A percentile compares a stretch with the other conserved stretches of the same genome.
These are phyloP conservation scores for Pezizomycotina sp. DNA, from an alignment of 2,329 filamentous ascomycete genomes.

Conservation along the genomic window DNA sequence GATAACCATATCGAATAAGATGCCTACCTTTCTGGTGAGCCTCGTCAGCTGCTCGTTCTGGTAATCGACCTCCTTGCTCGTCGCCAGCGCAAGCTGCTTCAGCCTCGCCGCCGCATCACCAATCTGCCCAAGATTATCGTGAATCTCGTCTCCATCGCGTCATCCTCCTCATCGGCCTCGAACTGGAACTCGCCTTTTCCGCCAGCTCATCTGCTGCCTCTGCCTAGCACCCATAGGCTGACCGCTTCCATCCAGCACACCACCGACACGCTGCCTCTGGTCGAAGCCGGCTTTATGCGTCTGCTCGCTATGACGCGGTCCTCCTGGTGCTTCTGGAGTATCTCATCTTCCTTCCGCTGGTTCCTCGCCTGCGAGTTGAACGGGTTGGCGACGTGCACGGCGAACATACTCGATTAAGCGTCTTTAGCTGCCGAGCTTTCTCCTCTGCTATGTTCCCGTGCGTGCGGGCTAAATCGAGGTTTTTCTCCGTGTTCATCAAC, in stretches of 20 bases:
- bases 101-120: constrained; percentile 48
- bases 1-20: constrained; percentile 2
- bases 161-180: constrained; percentile 55
- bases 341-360: constrained; percentile 47
- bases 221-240: constrained; percentile 1
- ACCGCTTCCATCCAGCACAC: constrained; percentile 32
- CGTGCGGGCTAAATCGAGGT: constrained; percentile 62
- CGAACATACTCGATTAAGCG: constrained; percentile 84
- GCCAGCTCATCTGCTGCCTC: constrained; percentile 34
- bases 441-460: constrained; percentile 63
- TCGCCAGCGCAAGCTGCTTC: constrained; percentile 56
- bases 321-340: constrained; percentile 50
- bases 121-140: constrained; percentile 45
- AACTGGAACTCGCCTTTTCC: constrained; percentile 56
- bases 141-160: constrained; percentile 57
- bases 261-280: constrained; percentile 40
- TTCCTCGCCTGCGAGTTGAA: constrained; percentile 55
- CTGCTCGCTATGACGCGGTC: constrained; percentile 51
- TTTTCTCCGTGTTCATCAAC: constrained; percentile 65
- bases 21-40: constrained; percentile 56
- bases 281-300: constrained; percentile 41
- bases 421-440: constrained; percentile 67
- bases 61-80: constrained; percentile 55
- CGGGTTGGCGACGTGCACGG: constrained; percentile 58
- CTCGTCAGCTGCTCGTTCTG: constrained; percentile 65